These are phyloP conservation scores for Tricholoma bakamatsutake DNA, from an alignment of 768 basidiomycete genomes.

Conservation along the genomic window DNA sequence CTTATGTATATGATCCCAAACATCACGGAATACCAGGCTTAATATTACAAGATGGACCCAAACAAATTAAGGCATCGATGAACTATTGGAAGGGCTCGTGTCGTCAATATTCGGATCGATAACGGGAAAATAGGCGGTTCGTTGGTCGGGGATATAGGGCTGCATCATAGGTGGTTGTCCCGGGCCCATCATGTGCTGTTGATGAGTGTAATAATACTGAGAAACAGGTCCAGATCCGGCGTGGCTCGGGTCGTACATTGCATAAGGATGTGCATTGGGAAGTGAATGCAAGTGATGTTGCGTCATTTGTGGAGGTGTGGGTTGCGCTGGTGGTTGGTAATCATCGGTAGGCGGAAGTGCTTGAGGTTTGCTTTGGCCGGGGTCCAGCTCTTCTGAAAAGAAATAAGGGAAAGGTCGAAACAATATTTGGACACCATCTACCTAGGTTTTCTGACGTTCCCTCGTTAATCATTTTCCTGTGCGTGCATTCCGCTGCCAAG, in stretches of 20 bases:
- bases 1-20: conserved; percentile 1
- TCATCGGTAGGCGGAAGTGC: conserved; percentile 7
- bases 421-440: neutral
- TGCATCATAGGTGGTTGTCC: conserved; percentile 18
- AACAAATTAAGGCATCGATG: neutral
- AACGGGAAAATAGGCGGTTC: conserved; percentile 28
- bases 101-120: conserved; percentile 31
- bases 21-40: neutral
- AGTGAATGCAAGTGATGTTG: conserved; percentile 19
- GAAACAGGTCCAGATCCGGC: conserved; percentile 5
- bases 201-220: conserved; percentile 14
- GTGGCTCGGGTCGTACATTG: conserved; percentile 9
- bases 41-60: neutral
- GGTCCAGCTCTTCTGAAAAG: conserved; percentile 3
- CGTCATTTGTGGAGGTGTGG: conserved; percentile 17
- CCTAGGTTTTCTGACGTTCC: conserved; percentile 19
- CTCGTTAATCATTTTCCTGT: conserved; percentile 26
- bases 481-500: conserved; percentile 38
- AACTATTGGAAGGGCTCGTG: conserved; percentile 3
- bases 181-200: conserved; percentile 16
- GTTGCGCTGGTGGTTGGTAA: conserved; percentile 11
- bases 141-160: conserved; percentile 12
- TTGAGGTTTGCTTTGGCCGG: conserved; percentile 1
- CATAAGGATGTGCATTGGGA: conserved; percentile 14
- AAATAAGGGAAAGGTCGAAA: neutral